Evolutionary conservation across 306 rosid species (phyloP), one percentile per base, ranked within the genome.

Genomic region (Vicia sativa): DNA sequence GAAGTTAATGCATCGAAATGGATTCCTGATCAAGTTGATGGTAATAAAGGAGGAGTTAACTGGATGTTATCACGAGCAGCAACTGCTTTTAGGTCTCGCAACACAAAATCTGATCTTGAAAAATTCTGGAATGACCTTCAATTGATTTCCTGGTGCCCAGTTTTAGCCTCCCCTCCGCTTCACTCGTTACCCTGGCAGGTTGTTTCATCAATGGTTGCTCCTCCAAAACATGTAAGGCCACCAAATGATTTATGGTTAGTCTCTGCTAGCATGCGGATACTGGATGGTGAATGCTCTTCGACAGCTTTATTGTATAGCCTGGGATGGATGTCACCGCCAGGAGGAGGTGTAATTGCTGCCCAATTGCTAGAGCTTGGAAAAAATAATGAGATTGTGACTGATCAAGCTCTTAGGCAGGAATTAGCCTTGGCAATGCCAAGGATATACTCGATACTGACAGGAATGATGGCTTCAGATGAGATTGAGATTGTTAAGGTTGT

Each of bases 311-410:
- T 81, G 14, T 80, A 82, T 78, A 68, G 88, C 77, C 79, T 92
- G 79, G 96, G 96, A 67, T 92, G 98, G 98, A 86, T 87, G 69
- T 80, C 89, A 68, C 90, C 93, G 11, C 98, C 96, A 21, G 88
- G 93, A 58, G 98, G 98, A 60, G 87, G 91, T 57, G 92, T 92
- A 81, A 92, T 92, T 77, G 98, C 98, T 49, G 88, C 98, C 13
- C 98, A 92, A 68, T 80, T 92, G 70, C 91, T 92, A 50, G 98
- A 92, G 83, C 96, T 92, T 57, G 98, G 98, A 11, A 92, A 92
- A 83, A 90, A 92, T 75, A 92, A 86, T 45, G 96, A 92, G 82
- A 77, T 85, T 71, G 91, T 92, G 68, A 77, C 73, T 77, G 96
- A 92, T 79, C 91, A 87, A 83, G 89, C 87, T 67, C 88, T 92